Evolutionary conservation across 1,284 basidiomycete genomes (phyloP), one percentile per base, ranked within the genome.

Genomic region (Puccinia triticina): DNA sequence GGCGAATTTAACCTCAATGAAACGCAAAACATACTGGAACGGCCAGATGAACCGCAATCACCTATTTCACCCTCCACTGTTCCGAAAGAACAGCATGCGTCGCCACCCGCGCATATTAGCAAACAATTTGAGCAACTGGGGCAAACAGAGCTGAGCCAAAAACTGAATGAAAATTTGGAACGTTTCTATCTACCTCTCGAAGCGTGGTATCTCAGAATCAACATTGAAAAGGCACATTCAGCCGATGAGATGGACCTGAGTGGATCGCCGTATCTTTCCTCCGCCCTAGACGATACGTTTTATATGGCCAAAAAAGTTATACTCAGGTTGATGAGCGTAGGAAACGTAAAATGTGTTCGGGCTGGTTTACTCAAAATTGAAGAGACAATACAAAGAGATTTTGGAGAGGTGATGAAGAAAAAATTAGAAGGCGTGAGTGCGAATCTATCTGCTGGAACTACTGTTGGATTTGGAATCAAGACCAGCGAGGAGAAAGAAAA

Each of bases 281-380:
- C 88, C 10, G 92, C 92, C 0, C 93, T 96, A 0, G 95, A 98
- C 86, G 95, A 98, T 85, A 93, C 92, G 1, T 98, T 98, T 88
- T 98, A 96, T 87, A 92, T 98, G 81, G 88, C 97, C 83, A 97
- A 96, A 87, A 89, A 92, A 3, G 92, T 95, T 1, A 89, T 95
- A 5, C 88, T 90, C 23, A 90, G 95, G 14, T 88, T 94, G 43
- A 86, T 96, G 23, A 92, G 92, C 0, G 92, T 92, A 0, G 94
- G 93, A 0, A 92, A 92, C 2, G 84, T 91, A 0, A 86, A 86
- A 2, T 90, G 90, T 1, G 89, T 95, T 1, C 88, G 90, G 79
- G 88, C 88, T 26, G 91, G 91, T 83, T 88, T 91, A 2, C 89
- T 90, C 29, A 90, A 90, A 75, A 88, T 97, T 16, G 89, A 90